Conservation (phyloP, 2,329 filamentous ascomycete genomes). For the Amauroascus verrucosus region DNA sequence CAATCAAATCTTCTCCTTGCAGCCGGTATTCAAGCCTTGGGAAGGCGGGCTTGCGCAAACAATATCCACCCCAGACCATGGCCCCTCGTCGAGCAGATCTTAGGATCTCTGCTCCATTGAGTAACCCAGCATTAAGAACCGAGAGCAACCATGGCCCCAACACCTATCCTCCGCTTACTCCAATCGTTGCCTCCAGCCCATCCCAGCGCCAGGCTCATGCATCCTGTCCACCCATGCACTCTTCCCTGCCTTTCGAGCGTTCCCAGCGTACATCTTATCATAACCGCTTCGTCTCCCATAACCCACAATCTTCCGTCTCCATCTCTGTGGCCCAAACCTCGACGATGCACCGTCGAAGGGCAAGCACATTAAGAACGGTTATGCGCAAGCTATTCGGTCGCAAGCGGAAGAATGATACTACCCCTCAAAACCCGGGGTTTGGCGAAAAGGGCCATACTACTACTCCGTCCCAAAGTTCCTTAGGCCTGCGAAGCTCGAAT, state of each 20-base stretch:
- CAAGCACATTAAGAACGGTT: conserved; percentile 35
- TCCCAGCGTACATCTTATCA: conserved; percentile 14
- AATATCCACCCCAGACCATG: conserved; percentile 2
- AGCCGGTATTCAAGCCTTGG: background rate
- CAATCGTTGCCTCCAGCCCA: conserved; percentile 11
- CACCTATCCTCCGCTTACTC: conserved; percentile 12
- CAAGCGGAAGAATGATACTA: conserved; percentile 29
- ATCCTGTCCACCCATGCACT: conserved; percentile 15
- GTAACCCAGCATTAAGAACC: conserved; percentile 17
- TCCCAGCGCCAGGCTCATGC: conserved; percentile 8
- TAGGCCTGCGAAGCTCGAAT: conserved; percentile 15
- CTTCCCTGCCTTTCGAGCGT: conserved; percentile 15
- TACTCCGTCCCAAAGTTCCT: conserved; percentile 10
- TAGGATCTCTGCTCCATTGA: conserved; percentile 25
- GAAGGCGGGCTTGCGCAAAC: background rate
- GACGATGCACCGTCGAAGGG: conserved; percentile 30
- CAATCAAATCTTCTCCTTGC: background rate
- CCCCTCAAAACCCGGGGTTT: conserved; percentile 20
- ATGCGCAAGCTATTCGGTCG: conserved; percentile 38
- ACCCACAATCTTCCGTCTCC: conserved; percentile 21
- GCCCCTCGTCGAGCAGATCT: conserved; percentile 23
- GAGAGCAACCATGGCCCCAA: conserved; percentile 13
- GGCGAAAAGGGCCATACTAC: conserved; percentile 3
- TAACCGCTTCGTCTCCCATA: conserved; percentile 17
- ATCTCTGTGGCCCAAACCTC: conserved; percentile 20